Evolutionary conservation across 208 protist genomes (phyloP).

Genomic region (Trypanosomatidae sp.): DNA sequence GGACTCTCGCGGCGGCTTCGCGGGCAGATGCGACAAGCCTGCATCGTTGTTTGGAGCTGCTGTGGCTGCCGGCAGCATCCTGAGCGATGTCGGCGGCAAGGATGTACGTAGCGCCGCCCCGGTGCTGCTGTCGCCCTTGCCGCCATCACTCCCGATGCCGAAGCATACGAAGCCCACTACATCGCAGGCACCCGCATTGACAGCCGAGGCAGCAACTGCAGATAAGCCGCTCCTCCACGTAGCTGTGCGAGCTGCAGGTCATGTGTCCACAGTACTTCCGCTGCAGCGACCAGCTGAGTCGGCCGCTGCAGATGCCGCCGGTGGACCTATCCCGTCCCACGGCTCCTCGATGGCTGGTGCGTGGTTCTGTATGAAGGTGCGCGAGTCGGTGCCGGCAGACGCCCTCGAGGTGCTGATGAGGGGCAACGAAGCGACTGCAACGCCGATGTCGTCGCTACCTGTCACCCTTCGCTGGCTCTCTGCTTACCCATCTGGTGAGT

Average conservation of each 20-base stretch:
- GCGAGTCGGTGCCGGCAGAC: slow-evolving; percentile 14
- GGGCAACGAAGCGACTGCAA: neutral
- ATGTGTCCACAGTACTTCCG: slow-evolving; percentile 24
- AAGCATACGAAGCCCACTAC: neutral
- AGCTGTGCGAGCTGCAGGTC: slow-evolving; percentile 18
- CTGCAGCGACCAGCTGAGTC: neutral
- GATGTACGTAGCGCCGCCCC: neutral
- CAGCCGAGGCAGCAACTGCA: neutral
- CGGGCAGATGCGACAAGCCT: neutral
- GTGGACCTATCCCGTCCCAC: neutral
- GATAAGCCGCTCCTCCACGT: slow-evolving; percentile 21
- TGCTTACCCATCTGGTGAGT: neutral
- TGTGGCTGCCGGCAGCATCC: neutral
- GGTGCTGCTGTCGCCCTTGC: slow-evolving; percentile 1
- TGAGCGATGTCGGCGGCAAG: neutral
- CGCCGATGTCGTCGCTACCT: neutral
- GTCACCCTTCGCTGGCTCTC: slow-evolving; percentile 15
- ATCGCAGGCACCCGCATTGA: neutral
- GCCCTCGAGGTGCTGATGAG: slow-evolving; percentile 9
- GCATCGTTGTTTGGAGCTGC: neutral
- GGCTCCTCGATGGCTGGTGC: slow-evolving; percentile 13
- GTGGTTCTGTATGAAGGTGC: slow-evolving; percentile 31
- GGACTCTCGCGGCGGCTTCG: neutral
- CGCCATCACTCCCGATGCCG: neutral
- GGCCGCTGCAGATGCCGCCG: neutral